phyloP scores from a whole-genome alignment of 768 basidiomycete species.

The Phanerodontia chrysosporium region DNA sequence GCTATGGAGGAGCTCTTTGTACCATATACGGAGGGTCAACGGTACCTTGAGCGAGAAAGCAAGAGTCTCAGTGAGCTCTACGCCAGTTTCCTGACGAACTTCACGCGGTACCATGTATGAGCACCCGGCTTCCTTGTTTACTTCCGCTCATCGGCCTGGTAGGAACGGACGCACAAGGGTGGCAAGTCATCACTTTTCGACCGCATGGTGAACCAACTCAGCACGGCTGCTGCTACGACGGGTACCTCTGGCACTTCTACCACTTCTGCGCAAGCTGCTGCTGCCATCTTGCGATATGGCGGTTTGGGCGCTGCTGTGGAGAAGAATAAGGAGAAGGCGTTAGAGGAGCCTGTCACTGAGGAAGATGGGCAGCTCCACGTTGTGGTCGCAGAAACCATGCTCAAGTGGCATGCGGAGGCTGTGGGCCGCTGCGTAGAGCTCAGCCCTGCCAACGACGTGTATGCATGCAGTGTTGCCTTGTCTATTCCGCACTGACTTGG shows the following conservation, averaged over 20 bases:
- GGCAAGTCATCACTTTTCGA: slow-evolving; percentile 80
- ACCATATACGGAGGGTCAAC: slow-evolving; percentile 85
- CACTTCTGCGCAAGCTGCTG: slow-evolving; percentile 81
- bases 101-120: slow-evolving; percentile 86
- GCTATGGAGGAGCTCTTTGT: slow-evolving; percentile 96
- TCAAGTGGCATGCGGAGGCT: slow-evolving; percentile 97
- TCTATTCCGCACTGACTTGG: too few relatives aligned
- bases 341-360: slow-evolving; percentile 71
- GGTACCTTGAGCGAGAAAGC: slow-evolving; percentile 90
- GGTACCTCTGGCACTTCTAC: slow-evolving; percentile 55
- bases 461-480: too few relatives aligned
- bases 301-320: slow-evolving; percentile 45
- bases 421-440: slow-evolving; percentile 93
- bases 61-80: slow-evolving; percentile 81
- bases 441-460: slow-evolving; percentile 81
- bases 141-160: slow-evolving; percentile 16
- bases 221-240: slow-evolving; percentile 67
- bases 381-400: slow-evolving; percentile 80
- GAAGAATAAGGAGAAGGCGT: slow-evolving; percentile 22
- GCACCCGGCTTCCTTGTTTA: background rate
- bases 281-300: slow-evolving; percentile 85
- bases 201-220: slow-evolving; percentile 86
- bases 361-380: slow-evolving; percentile 81
- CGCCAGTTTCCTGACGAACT: slow-evolving; percentile 61
- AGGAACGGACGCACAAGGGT: slow-evolving; percentile 58